Evolutionary conservation across 2,329 filamentous ascomycete genomes (phyloP).

Genomic region (Pyrenophora graminea): DNA sequence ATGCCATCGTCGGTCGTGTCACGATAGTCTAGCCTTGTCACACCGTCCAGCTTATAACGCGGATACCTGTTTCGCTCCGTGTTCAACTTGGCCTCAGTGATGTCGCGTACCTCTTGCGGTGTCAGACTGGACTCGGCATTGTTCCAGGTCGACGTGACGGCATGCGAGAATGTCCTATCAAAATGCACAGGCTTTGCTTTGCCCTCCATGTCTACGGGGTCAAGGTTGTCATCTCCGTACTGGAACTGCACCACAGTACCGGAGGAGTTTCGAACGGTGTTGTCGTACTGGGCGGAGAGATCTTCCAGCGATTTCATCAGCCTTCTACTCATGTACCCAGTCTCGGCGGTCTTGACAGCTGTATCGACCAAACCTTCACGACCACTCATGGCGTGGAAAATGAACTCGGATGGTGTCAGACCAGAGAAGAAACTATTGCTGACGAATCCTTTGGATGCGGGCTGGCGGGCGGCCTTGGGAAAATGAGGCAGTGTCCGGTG

Average conservation of each 20-base stretch:
- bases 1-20: conserved; percentile 67
- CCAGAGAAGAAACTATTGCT: conserved; percentile 97
- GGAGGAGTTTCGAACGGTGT: conserved; percentile 89
- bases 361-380: conserved; percentile 99
- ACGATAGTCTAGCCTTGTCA: conserved; percentile 64
- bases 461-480: conserved; percentile 86
- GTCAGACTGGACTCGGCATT: conserved; percentile 74
- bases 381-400: conserved; percentile 98
- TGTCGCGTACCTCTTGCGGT: conserved; percentile 71
- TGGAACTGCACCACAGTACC: conserved; percentile 94
- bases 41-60: conserved; percentile 39
- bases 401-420: conserved; percentile 85
- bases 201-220: conserved; percentile 97
- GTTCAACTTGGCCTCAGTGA: conserved; percentile 71
- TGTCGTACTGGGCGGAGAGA: conserved; percentile 88
- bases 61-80: conserved; percentile 64
- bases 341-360: conserved; percentile 97
- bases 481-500: conserved; percentile 95
- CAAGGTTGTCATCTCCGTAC: conserved; percentile 92
- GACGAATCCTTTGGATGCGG: conserved; percentile 96
- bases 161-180: conserved; percentile 84
- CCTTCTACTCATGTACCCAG: conserved; percentile 97
- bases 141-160: conserved; percentile 74
- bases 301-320: conserved; percentile 98
- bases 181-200: conserved; percentile 91